Conservation (phyloP, 768 basidiomycete genomes). For the Hemileccinum rubropunctum region DNA sequence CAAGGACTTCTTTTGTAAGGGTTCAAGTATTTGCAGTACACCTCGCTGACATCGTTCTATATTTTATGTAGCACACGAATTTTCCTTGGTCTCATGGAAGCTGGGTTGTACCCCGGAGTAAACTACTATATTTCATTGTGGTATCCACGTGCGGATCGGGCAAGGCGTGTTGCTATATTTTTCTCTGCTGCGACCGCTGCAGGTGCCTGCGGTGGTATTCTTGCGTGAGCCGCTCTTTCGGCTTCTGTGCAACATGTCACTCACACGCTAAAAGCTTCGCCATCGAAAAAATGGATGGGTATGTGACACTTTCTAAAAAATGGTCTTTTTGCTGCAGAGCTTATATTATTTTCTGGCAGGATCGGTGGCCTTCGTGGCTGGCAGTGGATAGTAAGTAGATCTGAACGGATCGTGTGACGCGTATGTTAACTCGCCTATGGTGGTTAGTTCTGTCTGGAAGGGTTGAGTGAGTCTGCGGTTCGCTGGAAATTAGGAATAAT, state of each 20-base stretch:
- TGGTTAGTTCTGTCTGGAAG: constrained; percentile 2
- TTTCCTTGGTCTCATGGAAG: not conserved
- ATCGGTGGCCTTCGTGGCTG: not conserved
- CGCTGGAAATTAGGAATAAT: not conserved
- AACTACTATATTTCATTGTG: constrained; percentile 1
- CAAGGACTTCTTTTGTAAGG: constrained; percentile 1
- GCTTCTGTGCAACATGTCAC: not conserved
- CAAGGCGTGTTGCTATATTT: constrained; percentile 1
- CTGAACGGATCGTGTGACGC: not conserved
- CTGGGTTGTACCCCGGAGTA: constrained; percentile 1
- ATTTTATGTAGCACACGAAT: not conserved
- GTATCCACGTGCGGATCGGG: constrained; percentile 2
- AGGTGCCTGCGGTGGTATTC: constrained; percentile 1
- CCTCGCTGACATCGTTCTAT: not conserved
- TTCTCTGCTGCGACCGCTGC: not conserved
- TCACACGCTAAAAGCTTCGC: not conserved
- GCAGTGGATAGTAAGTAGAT: constrained; percentile 5
- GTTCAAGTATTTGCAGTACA: not conserved
- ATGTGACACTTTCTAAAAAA: not conserved
- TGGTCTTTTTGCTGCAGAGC: no score
- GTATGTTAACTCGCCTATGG: not conserved
- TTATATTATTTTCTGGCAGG: not conserved
- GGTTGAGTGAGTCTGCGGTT: not conserved
- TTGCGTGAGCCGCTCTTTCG: not conserved
- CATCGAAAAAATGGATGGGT: constrained; percentile 2